phyloP scores from a whole-genome alignment of 2,329 filamentous ascomycete species.

The Talaromyces sp. region DNA sequence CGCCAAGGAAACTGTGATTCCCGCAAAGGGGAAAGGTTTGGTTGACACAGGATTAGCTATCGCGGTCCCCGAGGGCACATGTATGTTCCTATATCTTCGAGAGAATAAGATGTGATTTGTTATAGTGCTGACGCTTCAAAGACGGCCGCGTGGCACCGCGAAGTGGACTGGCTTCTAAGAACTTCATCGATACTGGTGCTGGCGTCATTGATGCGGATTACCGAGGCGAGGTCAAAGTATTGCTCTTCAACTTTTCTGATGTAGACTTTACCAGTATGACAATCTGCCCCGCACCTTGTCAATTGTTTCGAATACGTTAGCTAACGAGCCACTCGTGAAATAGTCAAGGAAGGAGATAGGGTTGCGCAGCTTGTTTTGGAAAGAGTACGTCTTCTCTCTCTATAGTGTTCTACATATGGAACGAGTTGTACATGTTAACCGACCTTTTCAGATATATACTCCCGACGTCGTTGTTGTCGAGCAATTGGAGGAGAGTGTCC shows the following conservation, averaged over 20 bases:
- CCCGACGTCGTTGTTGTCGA: constrained; percentile 87
- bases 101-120: neutral
- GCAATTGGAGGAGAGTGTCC: constrained; percentile 81
- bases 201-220: constrained; percentile 98
- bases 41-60: constrained; percentile 91
- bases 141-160: constrained; percentile 87
- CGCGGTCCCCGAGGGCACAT: constrained; percentile 83
- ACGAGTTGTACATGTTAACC: neutral
- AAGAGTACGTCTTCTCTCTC: constrained; percentile 46
- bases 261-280: constrained; percentile 59
- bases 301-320: neutral
- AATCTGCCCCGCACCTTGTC: neutral
- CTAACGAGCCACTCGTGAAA: neutral
- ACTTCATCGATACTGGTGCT: constrained; percentile 93
- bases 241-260: constrained; percentile 89
- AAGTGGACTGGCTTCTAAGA: constrained; percentile 84
- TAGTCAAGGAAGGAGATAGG: constrained; percentile 76
- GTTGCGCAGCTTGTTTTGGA: constrained; percentile 92
- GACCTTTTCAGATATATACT: constrained; percentile 64
- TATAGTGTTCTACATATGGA: neutral
- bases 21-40: constrained; percentile 74
- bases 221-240: constrained; percentile 84
- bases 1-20: constrained; percentile 67
- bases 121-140: constrained; percentile 30
- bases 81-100: constrained; percentile 48